These are phyloP conservation scores for Erysimum cheiri DNA, from an alignment of 441 rosid genomes.

Conservation along the genomic window DNA sequence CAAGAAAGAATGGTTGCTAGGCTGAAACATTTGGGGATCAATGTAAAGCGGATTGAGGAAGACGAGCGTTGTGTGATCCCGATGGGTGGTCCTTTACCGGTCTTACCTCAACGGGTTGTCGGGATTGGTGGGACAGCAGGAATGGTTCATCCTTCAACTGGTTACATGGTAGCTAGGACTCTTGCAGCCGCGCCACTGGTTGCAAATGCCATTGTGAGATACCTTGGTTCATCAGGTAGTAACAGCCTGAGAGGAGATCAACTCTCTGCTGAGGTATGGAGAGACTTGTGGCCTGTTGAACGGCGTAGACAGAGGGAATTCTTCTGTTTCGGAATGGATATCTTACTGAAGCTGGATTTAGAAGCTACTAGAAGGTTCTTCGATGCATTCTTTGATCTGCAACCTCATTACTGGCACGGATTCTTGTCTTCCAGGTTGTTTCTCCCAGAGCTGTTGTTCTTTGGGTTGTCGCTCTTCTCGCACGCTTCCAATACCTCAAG, in stretches of 20 bases:
- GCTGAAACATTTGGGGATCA: conserved; percentile 77
- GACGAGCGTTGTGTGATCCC: conserved; percentile 93
- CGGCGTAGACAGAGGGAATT: conserved; percentile 95
- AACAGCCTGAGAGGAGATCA: conserved; percentile 55
- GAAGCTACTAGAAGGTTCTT: conserved; percentile 87
- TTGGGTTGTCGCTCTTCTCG: conserved; percentile 81
- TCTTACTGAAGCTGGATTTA: conserved; percentile 82
- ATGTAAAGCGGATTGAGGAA: conserved; percentile 86
- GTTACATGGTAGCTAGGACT: conserved; percentile 99
- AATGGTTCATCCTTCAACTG: conserved; percentile 98
- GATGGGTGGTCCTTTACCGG: conserved; percentile 96
- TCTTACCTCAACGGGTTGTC: conserved; percentile 89
- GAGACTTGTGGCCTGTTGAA: conserved; percentile 90
- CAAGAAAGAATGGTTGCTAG: conserved; percentile 97
- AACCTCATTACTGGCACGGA: conserved; percentile 97
- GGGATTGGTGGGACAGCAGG: conserved; percentile 98
- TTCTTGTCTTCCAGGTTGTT: conserved; percentile 92
- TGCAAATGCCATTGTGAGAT: conserved; percentile 76
- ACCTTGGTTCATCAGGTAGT: conserved; percentile 54
- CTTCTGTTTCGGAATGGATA: conserved; percentile 98
- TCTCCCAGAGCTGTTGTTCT: conserved; percentile 76
- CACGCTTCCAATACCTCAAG: conserved; percentile 90
- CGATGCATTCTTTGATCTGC: conserved; percentile 80
- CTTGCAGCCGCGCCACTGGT: conserved; percentile 95
- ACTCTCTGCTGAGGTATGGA: conserved; percentile 82